phyloP scores from a whole-genome alignment of 2,329 filamentous ascomycete genomes.

The Ceratocystis cubensis region DNA sequence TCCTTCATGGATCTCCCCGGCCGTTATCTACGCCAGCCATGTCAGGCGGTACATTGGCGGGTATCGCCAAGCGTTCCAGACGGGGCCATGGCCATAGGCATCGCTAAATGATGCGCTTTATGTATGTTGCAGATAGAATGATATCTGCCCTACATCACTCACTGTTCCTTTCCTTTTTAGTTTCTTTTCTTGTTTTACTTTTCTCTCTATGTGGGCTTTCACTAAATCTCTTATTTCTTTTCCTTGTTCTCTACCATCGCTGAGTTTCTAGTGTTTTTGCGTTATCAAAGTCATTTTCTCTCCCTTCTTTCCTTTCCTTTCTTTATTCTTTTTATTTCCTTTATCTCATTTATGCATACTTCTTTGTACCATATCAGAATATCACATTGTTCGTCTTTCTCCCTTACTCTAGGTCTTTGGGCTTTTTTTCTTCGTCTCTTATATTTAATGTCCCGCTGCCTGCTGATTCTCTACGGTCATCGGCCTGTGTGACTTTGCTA shows the following conservation, averaged over 20 bases:
- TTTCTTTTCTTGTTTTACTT: not conserved
- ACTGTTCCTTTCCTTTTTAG: not conserved
- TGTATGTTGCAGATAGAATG: too few relatives aligned
- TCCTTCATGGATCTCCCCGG: too few relatives aligned
- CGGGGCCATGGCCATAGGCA: too few relatives aligned
- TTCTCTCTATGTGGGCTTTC: not conserved
- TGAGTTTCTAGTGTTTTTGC: too few relatives aligned
- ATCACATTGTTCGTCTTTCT: not conserved
- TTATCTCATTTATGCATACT: not conserved
- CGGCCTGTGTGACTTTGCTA: not conserved
- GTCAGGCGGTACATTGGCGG: too few relatives aligned
- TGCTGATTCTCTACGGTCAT: too few relatives aligned
- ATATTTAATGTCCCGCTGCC: not conserved
- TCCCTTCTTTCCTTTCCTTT: not conserved
- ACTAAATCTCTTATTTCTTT: not conserved
- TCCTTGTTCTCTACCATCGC: not conserved
- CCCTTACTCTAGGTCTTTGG: not conserved
- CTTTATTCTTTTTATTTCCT: constrained; percentile 1
- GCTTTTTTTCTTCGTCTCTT: not conserved
- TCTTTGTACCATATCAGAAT: constrained; percentile 9
- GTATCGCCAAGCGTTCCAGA: too few relatives aligned
- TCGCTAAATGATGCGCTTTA: too few relatives aligned
- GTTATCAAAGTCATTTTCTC: too few relatives aligned
- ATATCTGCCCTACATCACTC: too few relatives aligned
- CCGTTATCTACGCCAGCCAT: too few relatives aligned